These are phyloP conservation scores for Cladorrhinum sp. DNA, from an alignment of 2,329 filamentous ascomycete genomes.

Conservation along the genomic window DNA sequence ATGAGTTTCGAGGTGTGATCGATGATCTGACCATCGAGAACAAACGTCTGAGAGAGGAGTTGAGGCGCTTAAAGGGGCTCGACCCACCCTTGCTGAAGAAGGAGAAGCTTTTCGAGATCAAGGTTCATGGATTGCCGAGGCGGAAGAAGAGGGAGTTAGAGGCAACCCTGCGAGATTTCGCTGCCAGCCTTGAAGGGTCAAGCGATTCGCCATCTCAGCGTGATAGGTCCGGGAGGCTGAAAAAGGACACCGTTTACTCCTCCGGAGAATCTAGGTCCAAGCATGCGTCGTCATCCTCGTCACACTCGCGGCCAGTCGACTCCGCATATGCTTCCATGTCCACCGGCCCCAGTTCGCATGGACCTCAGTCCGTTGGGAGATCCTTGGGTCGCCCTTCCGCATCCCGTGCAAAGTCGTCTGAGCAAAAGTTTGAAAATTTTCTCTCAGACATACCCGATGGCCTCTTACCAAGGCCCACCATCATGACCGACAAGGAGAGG, in stretches of 20 bases:
- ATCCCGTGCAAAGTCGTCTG: slow-evolving; percentile 41
- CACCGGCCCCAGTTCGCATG: slow-evolving; percentile 38
- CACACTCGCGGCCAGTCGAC: slow-evolving; percentile 53
- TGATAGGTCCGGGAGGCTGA: slow-evolving; percentile 41
- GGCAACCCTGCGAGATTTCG: slow-evolving; percentile 68
- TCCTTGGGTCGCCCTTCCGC: slow-evolving; percentile 38
- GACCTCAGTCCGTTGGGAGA: slow-evolving; percentile 40
- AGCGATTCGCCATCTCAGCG: slow-evolving; percentile 42
- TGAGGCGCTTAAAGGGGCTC: slow-evolving; percentile 68
- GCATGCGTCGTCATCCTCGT: slow-evolving; percentile 50
- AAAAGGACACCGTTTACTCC: slow-evolving; percentile 40
- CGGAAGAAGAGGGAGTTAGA: slow-evolving; percentile 76
- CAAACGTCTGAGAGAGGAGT: slow-evolving; percentile 69
- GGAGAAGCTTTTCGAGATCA: slow-evolving; percentile 80
- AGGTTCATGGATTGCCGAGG: slow-evolving; percentile 69
- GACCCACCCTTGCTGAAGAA: slow-evolving; percentile 65
- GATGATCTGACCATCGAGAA: slow-evolving; percentile 85
- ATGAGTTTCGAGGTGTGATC: slow-evolving; percentile 78
- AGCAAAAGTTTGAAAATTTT: slow-evolving; percentile 66
- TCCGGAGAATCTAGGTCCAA: slow-evolving; percentile 46
- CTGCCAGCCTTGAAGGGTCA: slow-evolving; percentile 57
- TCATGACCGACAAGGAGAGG: slow-evolving; percentile 69
- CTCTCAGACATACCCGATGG: slow-evolving; percentile 70
- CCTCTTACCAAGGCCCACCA: slow-evolving; percentile 57
- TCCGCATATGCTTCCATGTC: slow-evolving; percentile 71